Percentiles rank a stretch among this genome's conserved stretches.
These are phyloP conservation scores for Fistulina hepatica DNA, from an alignment of 1,284 basidiomycete species.

Conservation along the genomic window DNA sequence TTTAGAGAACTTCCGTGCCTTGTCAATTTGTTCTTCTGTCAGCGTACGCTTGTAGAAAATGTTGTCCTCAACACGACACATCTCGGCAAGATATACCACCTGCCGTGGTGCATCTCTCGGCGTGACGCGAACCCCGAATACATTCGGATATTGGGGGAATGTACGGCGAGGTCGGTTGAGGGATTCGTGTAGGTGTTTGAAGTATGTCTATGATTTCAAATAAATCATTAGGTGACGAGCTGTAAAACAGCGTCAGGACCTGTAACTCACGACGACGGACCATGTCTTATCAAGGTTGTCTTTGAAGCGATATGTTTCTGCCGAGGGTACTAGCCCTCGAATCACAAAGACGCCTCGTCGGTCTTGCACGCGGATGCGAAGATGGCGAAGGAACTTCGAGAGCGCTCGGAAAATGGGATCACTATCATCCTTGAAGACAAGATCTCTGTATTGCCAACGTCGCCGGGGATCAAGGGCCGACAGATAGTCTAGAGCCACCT, in stretches of 20 bases:
- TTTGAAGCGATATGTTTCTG: too few relatives aligned
- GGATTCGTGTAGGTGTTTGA: neutral
- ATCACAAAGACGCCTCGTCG: too few relatives aligned
- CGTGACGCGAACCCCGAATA: neutral
- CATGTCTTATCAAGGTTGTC: too few relatives aligned
- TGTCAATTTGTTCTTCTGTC: neutral
- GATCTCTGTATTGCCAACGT: too few relatives aligned
- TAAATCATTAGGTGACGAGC: too few relatives aligned
- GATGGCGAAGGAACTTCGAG: slow-evolving; percentile 24
- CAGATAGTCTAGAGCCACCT: slow-evolving; percentile 20
- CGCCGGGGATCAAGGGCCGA: too few relatives aligned
- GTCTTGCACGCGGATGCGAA: too few relatives aligned
- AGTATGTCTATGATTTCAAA: neutral
- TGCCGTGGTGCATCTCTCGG: neutral
- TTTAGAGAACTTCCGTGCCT: neutral
- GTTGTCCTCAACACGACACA: neutral
- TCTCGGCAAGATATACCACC: neutral
- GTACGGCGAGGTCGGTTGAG: too few relatives aligned
- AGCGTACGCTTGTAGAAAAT: neutral
- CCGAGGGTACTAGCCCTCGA: too few relatives aligned
- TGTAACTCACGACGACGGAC: too few relatives aligned
- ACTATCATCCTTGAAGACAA: slow-evolving; percentile 13
- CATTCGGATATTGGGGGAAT: neutral
- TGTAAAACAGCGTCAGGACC: too few relatives aligned
- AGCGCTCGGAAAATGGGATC: slow-evolving; percentile 19